These are phyloP conservation scores for Mycena crocata DNA, from an alignment of 768 basidiomycete species.

Conservation along the genomic window DNA sequence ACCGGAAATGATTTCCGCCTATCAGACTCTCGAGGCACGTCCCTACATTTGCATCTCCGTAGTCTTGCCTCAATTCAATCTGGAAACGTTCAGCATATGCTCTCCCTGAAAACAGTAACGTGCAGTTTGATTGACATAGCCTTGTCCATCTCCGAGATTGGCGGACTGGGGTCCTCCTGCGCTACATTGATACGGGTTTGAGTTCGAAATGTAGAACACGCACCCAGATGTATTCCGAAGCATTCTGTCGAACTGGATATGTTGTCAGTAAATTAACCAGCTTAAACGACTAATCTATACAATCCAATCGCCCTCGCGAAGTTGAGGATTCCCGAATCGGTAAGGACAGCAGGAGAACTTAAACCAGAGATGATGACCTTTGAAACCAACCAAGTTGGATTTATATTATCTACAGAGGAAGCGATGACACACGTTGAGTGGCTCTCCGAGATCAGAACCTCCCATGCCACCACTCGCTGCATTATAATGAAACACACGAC, in stretches of 20 bases:
- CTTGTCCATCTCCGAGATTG: conserved; percentile 84
- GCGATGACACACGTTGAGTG: conserved; percentile 68
- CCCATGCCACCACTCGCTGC: conserved; percentile 21
- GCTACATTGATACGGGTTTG: conserved; percentile 65
- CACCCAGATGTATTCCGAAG: conserved; percentile 25
- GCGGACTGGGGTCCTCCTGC: conserved; percentile 74
- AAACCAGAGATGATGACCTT: conserved; percentile 74
- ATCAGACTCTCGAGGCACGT: conserved; percentile 83
- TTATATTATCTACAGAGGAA: conserved; percentile 54
- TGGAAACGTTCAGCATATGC: conserved; percentile 50
- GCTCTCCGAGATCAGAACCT: conserved; percentile 67
- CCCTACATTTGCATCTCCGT: conserved; percentile 68
- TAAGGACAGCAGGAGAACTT: conserved; percentile 69
- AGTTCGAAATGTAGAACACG: conserved; percentile 35
- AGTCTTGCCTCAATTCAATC: conserved; percentile 82
- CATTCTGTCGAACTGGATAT: conserved; percentile 33
- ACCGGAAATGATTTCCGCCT: conserved; percentile 86
- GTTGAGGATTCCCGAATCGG: conserved; percentile 65
- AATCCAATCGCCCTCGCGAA: conserved; percentile 73
- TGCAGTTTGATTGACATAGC: conserved; percentile 66
- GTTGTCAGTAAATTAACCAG: conserved; percentile 6
- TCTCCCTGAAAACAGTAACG: conserved; percentile 40
- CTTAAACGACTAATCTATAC: conserved; percentile 55
- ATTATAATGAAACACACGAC: neutral
- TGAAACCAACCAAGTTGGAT: neutral